Percentiles rank a stretch among this genome's conserved stretches.
Conservation (phyloP, 1,284 basidiomycete genomes). For the Violaceomyces palustris region DNA sequence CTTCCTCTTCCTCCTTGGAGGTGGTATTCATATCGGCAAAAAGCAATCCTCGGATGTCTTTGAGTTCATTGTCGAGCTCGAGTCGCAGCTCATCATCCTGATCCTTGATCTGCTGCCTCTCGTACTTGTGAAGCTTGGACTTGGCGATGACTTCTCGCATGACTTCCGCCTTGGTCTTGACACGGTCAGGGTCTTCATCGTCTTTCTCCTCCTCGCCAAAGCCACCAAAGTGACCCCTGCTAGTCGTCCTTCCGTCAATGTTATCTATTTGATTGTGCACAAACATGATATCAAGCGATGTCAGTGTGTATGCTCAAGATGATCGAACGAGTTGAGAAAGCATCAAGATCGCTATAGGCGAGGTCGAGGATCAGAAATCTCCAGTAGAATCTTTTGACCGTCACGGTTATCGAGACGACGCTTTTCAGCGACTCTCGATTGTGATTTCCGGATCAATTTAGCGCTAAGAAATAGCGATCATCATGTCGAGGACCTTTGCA, state of each 20-base stretch:
- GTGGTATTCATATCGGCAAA: too few species aligned
- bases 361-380: slow-evolving; percentile 49
- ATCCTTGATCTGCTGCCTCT: slow-evolving; percentile 80
- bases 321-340: too few species aligned
- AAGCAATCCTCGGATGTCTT: slow-evolving; percentile 73
- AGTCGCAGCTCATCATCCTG: slow-evolving; percentile 79
- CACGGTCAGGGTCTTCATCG: slow-evolving; percentile 61
- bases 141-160: slow-evolving; percentile 98
- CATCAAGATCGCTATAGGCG: too few species aligned
- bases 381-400: slow-evolving; percentile 51
- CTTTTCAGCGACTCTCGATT: slow-evolving; percentile 29
- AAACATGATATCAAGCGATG: background rate
- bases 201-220: slow-evolving; percentile 68
- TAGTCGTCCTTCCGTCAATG: slow-evolving; percentile 21
- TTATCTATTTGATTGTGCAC: slow-evolving; percentile 3
- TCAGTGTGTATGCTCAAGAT: too few species aligned
- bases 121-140: slow-evolving; percentile 73
- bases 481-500: slow-evolving; percentile 25
- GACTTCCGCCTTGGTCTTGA: slow-evolving; percentile 75
- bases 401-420: slow-evolving; percentile 29
- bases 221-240: slow-evolving; percentile 69
- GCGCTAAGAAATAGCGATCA: slow-evolving; percentile 42
- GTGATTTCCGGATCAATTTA: slow-evolving; percentile 30
- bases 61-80: slow-evolving; percentile 82
- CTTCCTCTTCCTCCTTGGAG: slow-evolving; percentile 3